Conservation (phyloP, 2,329 filamentous ascomycete species). For the Dactylellina haptotyla region DNA sequence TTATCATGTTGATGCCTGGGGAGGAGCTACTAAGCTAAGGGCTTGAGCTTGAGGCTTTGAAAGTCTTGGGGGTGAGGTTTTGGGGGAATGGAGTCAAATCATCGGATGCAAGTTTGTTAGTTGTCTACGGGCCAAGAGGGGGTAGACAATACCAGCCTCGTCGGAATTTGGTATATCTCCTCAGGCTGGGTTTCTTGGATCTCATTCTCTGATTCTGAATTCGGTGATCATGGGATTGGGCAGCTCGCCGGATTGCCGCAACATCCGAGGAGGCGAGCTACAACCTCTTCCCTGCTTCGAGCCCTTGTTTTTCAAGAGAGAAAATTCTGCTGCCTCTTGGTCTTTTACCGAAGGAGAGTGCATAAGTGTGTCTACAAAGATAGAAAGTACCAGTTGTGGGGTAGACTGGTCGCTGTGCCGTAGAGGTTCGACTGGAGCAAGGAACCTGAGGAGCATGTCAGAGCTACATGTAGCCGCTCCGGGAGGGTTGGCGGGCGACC, state of each 20-base stretch:
- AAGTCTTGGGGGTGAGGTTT: not conserved
- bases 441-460: too few relatives aligned
- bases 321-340: too few relatives aligned
- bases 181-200: too few relatives aligned
- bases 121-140: not conserved
- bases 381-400: not conserved
- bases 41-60: not conserved
- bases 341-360: conserved; percentile 1
- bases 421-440: not conserved
- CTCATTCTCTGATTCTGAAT: not conserved
- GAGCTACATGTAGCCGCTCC: conserved; percentile 4
- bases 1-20: not conserved
- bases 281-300: not conserved
- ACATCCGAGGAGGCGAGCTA: not conserved
- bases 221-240: conserved; percentile 1
- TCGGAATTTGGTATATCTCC: not conserved
- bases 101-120: not conserved
- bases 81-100: not conserved
- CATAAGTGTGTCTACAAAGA: not conserved
- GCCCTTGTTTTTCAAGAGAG: too few relatives aligned
- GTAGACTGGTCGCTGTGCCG: not conserved
- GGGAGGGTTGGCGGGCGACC: conserved; percentile 16
- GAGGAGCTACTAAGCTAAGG: not conserved
- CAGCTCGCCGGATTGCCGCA: conserved; percentile 1
- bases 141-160: not conserved